Conservation (phyloP, 805 yeast species). For the Zygoascus flipseniorum region DNA sequence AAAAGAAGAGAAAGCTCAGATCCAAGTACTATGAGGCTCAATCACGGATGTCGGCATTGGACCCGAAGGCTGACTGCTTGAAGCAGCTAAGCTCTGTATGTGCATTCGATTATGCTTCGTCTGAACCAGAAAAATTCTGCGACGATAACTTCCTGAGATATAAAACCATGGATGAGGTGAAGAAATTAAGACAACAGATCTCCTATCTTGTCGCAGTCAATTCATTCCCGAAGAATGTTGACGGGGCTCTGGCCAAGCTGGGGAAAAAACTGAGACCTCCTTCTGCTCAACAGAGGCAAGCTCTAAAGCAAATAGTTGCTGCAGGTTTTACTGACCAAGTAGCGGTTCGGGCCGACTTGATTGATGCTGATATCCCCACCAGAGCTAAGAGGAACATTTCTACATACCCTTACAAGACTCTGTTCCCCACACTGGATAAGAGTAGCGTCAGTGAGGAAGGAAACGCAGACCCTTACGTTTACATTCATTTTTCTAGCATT, state of each 20-base stretch:
- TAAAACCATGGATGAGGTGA: constrained; percentile 79
- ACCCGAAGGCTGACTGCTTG: constrained; percentile 66
- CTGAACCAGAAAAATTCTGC: constrained; percentile 38
- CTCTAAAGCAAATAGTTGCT: constrained; percentile 83
- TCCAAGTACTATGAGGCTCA: constrained; percentile 50
- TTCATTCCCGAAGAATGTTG: constrained; percentile 23
- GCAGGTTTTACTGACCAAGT: constrained; percentile 91
- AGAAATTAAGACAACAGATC: constrained; percentile 72
- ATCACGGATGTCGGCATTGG: constrained; percentile 56
- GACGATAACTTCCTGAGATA: constrained; percentile 58
- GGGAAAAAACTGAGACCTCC: constrained; percentile 54
- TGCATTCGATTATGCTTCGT: constrained; percentile 65
- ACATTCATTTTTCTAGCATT: constrained; percentile 72
- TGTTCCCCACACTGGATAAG: constrained; percentile 32
- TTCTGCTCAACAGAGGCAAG: constrained; percentile 54
- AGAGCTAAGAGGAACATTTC: constrained; percentile 48
- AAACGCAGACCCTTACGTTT: constrained; percentile 42
- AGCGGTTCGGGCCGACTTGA: constrained; percentile 72
- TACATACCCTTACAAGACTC: constrained; percentile 47
- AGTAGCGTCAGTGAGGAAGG: neutral
- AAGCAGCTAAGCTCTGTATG: constrained; percentile 72
- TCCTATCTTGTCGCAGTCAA: constrained; percentile 63
- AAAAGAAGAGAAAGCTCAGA: constrained; percentile 35
- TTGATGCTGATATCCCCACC: constrained; percentile 52
- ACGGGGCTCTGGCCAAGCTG: constrained; percentile 45